Evolutionary conservation across 2,329 filamentous ascomycete species (phyloP), one percentile per base, ranked within the genome.

Genomic region (Anisogramma anomala): DNA sequence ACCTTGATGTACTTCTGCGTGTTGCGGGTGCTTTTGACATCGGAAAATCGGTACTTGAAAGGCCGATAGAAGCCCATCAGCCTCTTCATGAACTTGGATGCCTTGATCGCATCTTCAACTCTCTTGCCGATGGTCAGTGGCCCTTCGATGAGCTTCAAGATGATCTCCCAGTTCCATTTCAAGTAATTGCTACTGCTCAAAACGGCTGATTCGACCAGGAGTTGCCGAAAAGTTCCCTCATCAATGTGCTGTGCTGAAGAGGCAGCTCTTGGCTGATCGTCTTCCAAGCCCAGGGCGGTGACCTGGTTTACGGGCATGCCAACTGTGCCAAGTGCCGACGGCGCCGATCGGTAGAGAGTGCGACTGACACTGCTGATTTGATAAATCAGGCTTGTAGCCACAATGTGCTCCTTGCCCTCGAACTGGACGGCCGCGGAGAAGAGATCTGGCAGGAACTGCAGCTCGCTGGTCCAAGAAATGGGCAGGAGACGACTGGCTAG

Each of bases 81-180:
- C 8, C 93, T 74, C 64, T 96, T 95, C 53, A 96, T 82, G 55
- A 96, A 98, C 57, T 96, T 96, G 2, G 88, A 94, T 1, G 83
- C 87, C 57, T 87, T 89, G 56, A 94, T 84, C 0, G 89, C 89
- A 60, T 98, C 91, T 51, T 95, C 89, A 4, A 98, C 70, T 9
- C 91, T 75, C 60, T 94, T 95, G 1, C 88, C 82, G 50, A 87
- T 94, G 18, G 87, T 82, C 17, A 98, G 64, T 1, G 93, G 91
- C 0, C 91, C 93, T 56, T 96, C 89, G 26, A 98, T 88, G 39
- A 96, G 79, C 52, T 81, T 83, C 44, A 88, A 73, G 31, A 98
- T 87, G 27, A 94, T 68, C 47, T 94, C 86, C 91, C 93, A 98
- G 56, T 94, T 89, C 91, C 91, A 98, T 58, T 98, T 98, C 28